Base-by-base conservation (phyloP, 1,284 basidiomycete genomes). In the Amylostereum areolatum region DNA sequence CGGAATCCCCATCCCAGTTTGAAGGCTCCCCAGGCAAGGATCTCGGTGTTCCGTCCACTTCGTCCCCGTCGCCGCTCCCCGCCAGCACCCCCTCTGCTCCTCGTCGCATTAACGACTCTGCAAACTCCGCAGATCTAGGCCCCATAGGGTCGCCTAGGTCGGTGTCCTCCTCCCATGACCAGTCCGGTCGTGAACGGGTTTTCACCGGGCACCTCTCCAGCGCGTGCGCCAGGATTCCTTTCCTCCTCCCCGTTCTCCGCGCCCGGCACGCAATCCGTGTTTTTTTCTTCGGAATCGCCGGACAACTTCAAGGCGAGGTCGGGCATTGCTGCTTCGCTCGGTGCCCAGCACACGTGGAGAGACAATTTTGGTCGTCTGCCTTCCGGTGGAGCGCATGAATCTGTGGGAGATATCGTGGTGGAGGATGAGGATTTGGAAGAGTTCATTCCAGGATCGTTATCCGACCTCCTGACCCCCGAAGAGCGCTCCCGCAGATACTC, bases 391-490 rank as follows among this genome's bases (percentile, higher is more conserved):
- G 35, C 59, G 52, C 45, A 43, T 59, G 39, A 50, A 55, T 46
- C 62, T 35, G 52, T 50, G n/a, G 60, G 61, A 0, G 74, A 75
- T 3, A 62, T 71, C n/a, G 75, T 75, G 0, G 79, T 80, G 0
- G 81, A 81, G 28, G 85, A 86, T 48, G 89, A 85, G 41, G 87
- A 92, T 56, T 66, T 90, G 47, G 92, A 97, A 61, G 92, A 92
- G 51, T 87, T 95, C 62, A 65, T 96, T 29, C 92, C 92, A 0
- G 85, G 88, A 47, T 90, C 85, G 6, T 69, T 96, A 45, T 89
- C 82, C n/a, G 92, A 95, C 53, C 72, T 96, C 12, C 71, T 96
- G 41, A 95, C 91, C 0, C 90, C 90, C 0, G 87, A 85, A 53
- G 93, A 96, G 65, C 72, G 78, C 47, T 85, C 80, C 32, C 73